phyloP scores from a whole-genome alignment of 306 rosid genomes.

The Quercus wislizeni region DNA sequence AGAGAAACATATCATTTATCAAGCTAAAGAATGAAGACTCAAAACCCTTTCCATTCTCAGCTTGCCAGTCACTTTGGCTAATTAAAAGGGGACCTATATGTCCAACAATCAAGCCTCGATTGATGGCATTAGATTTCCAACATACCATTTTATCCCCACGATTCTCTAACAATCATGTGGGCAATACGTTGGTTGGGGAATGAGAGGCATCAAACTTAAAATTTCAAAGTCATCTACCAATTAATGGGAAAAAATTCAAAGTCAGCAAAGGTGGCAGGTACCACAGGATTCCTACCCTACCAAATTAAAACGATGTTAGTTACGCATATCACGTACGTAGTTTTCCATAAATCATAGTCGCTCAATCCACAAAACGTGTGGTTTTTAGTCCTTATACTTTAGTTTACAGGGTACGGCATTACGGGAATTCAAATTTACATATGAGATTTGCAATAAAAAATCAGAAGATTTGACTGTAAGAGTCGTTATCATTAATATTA shows the following conservation, averaged over 20 bases:
- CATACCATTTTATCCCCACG: not conserved
- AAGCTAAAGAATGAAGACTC: too few species aligned
- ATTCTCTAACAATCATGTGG: not conserved
- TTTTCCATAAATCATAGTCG: not conserved
- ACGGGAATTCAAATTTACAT: not conserved
- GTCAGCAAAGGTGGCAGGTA: constrained; percentile 10
- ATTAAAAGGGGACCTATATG: not conserved
- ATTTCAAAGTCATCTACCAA: constrained; percentile 21
- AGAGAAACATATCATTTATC: not conserved
- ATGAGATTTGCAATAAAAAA: not conserved
- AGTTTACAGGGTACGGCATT: not conserved
- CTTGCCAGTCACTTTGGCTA: too few species aligned
- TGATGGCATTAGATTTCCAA: constrained; percentile 16
- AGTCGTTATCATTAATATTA: too few species aligned
- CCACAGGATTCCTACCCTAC: constrained; percentile 9
- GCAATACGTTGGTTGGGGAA: constrained; percentile 23
- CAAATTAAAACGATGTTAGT: not conserved
- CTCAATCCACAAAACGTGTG: not conserved
- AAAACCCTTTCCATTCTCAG: too few species aligned
- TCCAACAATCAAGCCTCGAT: constrained; percentile 46
- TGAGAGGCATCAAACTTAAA: constrained; percentile 17
- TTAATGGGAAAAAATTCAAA: not conserved
- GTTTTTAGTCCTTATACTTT: not conserved
- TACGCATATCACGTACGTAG: not conserved
- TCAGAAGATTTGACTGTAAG: too few species aligned